Evolutionary conservation across 1,284 basidiomycete genomes (phyloP).

Genomic region (Sanghuangporus weigelae): DNA sequence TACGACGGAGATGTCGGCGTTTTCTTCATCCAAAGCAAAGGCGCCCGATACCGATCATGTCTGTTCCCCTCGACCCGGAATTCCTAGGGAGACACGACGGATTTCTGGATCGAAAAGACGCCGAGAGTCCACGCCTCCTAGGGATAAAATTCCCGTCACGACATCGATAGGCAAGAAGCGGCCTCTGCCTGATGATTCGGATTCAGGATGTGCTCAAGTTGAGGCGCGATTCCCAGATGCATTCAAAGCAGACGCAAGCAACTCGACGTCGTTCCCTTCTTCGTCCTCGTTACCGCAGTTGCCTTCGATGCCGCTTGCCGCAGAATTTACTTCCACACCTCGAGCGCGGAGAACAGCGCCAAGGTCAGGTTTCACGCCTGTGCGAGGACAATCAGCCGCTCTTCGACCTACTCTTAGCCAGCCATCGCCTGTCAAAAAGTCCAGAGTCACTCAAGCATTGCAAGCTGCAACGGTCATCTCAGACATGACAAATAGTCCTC

Average conservation of each 20-base stretch:
- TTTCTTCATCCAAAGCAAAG: conserved; percentile 21
- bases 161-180: conserved; percentile 16
- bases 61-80: neutral
- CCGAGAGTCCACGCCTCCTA: conserved; percentile 1
- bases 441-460: conserved; percentile 25
- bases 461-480: conserved; percentile 38
- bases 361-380: conserved; percentile 67
- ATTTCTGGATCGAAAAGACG: conserved; percentile 9
- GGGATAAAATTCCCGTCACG: conserved; percentile 2
- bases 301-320: conserved; percentile 34
- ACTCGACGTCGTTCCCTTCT: conserved; percentile 5
- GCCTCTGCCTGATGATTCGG: conserved; percentile 14
- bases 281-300: conserved; percentile 23
- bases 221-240: conserved; percentile 12
- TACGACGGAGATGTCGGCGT: conserved; percentile 20
- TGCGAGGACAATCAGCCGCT: conserved; percentile 36
- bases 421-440: conserved; percentile 42
- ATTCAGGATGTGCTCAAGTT: conserved; percentile 3
- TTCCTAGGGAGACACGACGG: neutral
- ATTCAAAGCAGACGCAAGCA: neutral
- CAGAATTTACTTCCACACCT: conserved; percentile 38
- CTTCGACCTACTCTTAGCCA: conserved; percentile 34
- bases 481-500: conserved; percentile 65
- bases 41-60: conserved; percentile 19
- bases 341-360: conserved; percentile 49